Evolutionary conservation across 768 basidiomycete genomes (phyloP), one percentile per base, ranked within the genome.

Genomic region (Tylopilus sp.): DNA sequence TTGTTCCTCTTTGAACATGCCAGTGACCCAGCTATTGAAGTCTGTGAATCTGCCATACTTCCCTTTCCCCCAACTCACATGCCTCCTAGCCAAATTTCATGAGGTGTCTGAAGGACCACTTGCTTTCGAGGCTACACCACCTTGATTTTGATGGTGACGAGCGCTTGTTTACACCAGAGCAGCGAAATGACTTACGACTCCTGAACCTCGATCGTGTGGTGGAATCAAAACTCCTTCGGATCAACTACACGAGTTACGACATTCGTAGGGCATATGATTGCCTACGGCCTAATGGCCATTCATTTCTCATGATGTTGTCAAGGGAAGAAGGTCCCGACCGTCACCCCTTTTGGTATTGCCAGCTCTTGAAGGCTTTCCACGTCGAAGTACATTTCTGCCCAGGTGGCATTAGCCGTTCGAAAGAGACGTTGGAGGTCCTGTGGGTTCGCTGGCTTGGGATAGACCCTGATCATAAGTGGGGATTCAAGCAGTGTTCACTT

Each of bases 211-310:
- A 37, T 4, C 16, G 2, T 8, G 12, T 57, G 0, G 16, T 57
- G 16, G 50, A 55, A 22, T 58, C 31, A 0, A 56, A 55, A 40
- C 3, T 41, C 0, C 0, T 52, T 14, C 16, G 7, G 2, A 43
- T 56, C 28, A 58, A 57, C 33, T 57, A 57, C n/a, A 55, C 33
- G 0, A 42, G 6, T 6, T 54, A 57, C 1, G 26, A 57, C 13
- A 42, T 57, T 12, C 16, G 8, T 2, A 16, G 42, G 3, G 52
- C 3, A 2, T 9, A 45, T 4, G 30, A 54, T 19, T 45, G 17
- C 4, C n/a, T 48, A 3, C 9, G n/a, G 8, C 3, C 51, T 6
- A n/a, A 25, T 2, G 0, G 26, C 3, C 7, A 0, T 6, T 26
- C 46, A 3, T 38, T 48, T 19, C 33, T 56, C 3, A 53, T 56